Evolutionary conservation across 371 early-diverging fungal genomes (phyloP), one percentile per base, ranked within the genome.

Genomic region (Chytridium lagenaria): DNA sequence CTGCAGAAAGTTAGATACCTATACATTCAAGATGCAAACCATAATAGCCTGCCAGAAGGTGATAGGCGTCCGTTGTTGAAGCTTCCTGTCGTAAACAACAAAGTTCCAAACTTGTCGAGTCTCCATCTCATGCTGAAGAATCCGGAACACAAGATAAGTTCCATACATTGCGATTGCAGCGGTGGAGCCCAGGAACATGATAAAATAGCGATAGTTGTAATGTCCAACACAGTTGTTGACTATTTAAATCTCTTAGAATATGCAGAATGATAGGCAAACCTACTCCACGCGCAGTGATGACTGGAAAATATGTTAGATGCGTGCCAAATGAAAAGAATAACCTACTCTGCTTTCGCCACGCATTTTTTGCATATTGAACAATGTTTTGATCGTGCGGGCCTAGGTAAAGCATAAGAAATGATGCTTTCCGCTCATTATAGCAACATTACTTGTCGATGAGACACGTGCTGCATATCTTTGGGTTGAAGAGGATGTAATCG

Each of bases 211-310:
- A 78, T 93, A 92, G 78, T 94, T 94, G 66, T 80, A 84, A 81
- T 92, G 91, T 0, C 94, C 94, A 55, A 94, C 93, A 75, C 94
- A 93, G 90, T 93, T 80, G 75, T 83, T 86, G 67, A 83, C 82
- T 81, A n/a, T n/a, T n/a, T n/a, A n/a, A n/a, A n/a, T n/a, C n/a
- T n/a, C n/a, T n/a, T n/a, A n/a, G n/a, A n/a, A n/a, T n/a, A 50
- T 0, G 61, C 28, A 51, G 67, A 30, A 26, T 49, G 44, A 39
- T n/a, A 71, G 44, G 2, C 5, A 64, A 33, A 39, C 73, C 31
- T 68, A 82, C 82, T 78, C 85, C 85, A 85, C 0, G 80, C 85
- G 73, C 85, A 85, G 66, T 85, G 85, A 61, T 85, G 85, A 70
- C 80, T 80, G 49, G 1, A 59, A n/a, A n/a, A n/a, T n/a, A n/a